Conservation (phyloP, 331 rosid genomes). For the Rhamnella rubrinervis region DNA sequence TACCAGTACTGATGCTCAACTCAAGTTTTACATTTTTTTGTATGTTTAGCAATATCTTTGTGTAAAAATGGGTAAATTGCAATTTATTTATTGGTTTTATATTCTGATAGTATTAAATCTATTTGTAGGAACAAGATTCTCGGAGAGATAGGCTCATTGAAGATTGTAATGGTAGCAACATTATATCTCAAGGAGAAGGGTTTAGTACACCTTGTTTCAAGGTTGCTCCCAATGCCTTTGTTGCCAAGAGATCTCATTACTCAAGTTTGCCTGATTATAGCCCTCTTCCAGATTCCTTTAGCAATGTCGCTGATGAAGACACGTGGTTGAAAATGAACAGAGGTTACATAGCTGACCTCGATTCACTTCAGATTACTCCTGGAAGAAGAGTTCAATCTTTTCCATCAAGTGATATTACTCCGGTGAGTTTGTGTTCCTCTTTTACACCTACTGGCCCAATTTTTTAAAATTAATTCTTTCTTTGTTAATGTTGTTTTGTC, state of each 20-base stretch:
- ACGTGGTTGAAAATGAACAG: constrained; percentile 89
- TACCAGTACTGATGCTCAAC: neutral
- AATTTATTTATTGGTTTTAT: neutral
- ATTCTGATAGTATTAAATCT: constrained; percentile 18
- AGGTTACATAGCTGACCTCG: constrained; percentile 79
- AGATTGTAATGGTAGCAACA: constrained; percentile 43
- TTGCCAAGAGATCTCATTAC: constrained; percentile 64
- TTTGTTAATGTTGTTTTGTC: neutral
- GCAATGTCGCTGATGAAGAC: constrained; percentile 86
- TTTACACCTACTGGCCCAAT: neutral
- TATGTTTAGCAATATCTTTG: neutral
- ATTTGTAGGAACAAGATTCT: constrained; percentile 46
- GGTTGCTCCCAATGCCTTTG: constrained; percentile 63
- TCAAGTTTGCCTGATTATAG: constrained; percentile 56
- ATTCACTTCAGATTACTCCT: constrained; percentile 78
- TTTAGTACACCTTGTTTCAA: constrained; percentile 75
- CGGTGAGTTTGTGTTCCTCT: constrained; percentile 47
- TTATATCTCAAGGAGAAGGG: constrained; percentile 54
- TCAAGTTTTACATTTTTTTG: neutral
- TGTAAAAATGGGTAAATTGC: too few relatives aligned
- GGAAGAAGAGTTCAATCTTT: constrained; percentile 65
- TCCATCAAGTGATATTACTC: constrained; percentile 51
- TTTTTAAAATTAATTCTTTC: too few relatives aligned
- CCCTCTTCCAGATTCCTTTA: constrained; percentile 75
- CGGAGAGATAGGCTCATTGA: constrained; percentile 41